These are phyloP conservation scores for Umbilicus rupestris DNA, from an alignment of 164 flowering plant genomes.

Conservation along the genomic window DNA sequence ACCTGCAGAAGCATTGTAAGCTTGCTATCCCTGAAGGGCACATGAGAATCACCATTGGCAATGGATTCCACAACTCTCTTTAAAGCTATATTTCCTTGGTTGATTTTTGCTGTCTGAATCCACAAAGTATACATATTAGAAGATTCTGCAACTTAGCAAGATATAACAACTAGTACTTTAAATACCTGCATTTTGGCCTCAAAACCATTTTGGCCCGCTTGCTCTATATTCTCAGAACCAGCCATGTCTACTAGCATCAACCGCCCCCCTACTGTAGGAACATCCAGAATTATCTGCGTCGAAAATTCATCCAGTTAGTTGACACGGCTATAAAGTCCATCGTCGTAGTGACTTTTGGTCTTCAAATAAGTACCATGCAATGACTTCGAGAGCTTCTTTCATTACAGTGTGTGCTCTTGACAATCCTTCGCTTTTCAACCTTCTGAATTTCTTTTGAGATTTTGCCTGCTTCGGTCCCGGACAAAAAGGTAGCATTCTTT, in stretches of 20 bases:
- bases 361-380: constrained; percentile 64
- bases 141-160: neutral
- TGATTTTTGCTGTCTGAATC: constrained; percentile 84
- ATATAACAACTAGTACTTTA: neutral
- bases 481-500: constrained; percentile 81
- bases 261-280: constrained; percentile 89
- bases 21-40: constrained; percentile 96
- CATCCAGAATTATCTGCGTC: constrained; percentile 77
- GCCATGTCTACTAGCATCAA: constrained; percentile 99
- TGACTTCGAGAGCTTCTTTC: constrained; percentile 97
- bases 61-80: constrained; percentile 97
- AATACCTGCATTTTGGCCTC: constrained; percentile 98
- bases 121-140: neutral
- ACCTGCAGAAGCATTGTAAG: constrained; percentile 98
- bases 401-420: constrained; percentile 79
- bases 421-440: constrained; percentile 90
- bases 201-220: constrained; percentile 87
- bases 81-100: constrained; percentile 89
- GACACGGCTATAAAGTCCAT: neutral
- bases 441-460: constrained; percentile 85
- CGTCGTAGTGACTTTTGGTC: neutral
- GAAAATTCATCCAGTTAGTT: neutral
- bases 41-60: constrained; percentile 98
- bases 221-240: constrained; percentile 96
- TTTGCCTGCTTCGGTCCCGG: constrained; percentile 88